Evolutionary conservation across 1,284 basidiomycete species (phyloP), one percentile per base, ranked within the genome.

Genomic region (Xerocomus tenax): DNA sequence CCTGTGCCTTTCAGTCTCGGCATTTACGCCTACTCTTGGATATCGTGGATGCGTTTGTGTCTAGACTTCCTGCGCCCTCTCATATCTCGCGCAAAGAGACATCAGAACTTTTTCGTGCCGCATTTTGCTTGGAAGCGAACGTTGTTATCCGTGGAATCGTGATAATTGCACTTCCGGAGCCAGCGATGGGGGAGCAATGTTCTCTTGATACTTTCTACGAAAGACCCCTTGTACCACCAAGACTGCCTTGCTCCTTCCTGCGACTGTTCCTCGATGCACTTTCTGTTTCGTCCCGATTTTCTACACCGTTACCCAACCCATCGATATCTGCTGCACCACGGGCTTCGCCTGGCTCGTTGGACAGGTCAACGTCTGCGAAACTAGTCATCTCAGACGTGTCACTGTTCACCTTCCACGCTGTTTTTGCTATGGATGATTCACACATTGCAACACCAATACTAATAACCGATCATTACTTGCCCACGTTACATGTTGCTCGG

Each of bases 381-480:
- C 18, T 66, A 23, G 42, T 53, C 16, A 9, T 79, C 30, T 58
- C 64, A 3, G 82, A 84, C 30, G 16, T 84, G 5, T 81, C 81
- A 19, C 58, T 75, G 1, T 81, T 83, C 56, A 69, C 68, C 21
- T 74, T 81, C 55, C 62, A 72, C 29, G 44, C 52, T 8, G 39
- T 57, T 44, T 49, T 54, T 21, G 57, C 58, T 15, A 29, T 32
- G 15, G 54, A 55, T 8, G 60, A 65, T 45, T 49, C 69, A 32
- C 63, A 65, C 50, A 49, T 64, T 36, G 73, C 79, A 16, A 71
- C 73, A 18, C 86, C 86, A 12, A 62, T 89, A 44, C 57, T 88
- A 15, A 75, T 87, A 48, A 79, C 76, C 3, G 86, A 89, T 57
- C 74, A 69, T 25, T 62, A 76, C 52, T 72, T 87, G 18, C 60